phyloP scores from a whole-genome alignment of 1,139 yeast species.

The Candida albicans region DNA sequence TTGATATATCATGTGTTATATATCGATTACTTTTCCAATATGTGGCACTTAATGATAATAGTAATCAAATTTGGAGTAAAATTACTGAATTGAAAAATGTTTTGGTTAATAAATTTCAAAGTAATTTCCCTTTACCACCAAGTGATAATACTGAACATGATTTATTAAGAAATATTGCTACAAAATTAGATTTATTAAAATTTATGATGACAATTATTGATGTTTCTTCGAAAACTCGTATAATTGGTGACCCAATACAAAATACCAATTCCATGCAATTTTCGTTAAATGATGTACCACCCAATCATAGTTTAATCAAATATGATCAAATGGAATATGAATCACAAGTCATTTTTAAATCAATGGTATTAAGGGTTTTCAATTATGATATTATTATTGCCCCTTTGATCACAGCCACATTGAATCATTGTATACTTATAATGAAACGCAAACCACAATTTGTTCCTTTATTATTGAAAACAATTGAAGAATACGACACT shows the following conservation, averaged over 20 bases:
- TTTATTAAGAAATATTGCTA: conserved; percentile 48
- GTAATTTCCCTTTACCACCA: conserved; percentile 43
- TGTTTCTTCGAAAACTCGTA: conserved; percentile 60
- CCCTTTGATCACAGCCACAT: conserved; percentile 54
- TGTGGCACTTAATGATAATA: conserved; percentile 46
- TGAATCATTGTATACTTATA: conserved; percentile 52
- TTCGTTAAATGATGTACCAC: conserved; percentile 59
- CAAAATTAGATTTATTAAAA: conserved; percentile 67
- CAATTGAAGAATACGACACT: conserved; percentile 42
- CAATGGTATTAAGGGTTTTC: conserved; percentile 57
- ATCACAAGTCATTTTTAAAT: conserved; percentile 72
- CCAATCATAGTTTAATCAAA: conserved; percentile 68
- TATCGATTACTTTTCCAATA: conserved; percentile 41
- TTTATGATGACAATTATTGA: conserved; percentile 71
- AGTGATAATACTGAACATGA: conserved; percentile 54
- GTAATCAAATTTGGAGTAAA: conserved; percentile 43
- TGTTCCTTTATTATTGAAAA: conserved; percentile 42
- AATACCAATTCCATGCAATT: conserved; percentile 32
- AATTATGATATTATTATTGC: conserved; percentile 56
- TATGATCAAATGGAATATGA: conserved; percentile 62
- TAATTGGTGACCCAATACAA: conserved; percentile 13
- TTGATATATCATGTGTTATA: conserved; percentile 38
- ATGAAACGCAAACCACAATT: conserved; percentile 59
- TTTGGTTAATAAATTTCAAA: conserved; percentile 34
- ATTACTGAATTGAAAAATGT: conserved; percentile 43